Percentiles rank a stretch among this genome's conserved stretches.
Conservation (phyloP, 2,329 filamentous ascomycete species). For the Corynespora cassiicola region DNA sequence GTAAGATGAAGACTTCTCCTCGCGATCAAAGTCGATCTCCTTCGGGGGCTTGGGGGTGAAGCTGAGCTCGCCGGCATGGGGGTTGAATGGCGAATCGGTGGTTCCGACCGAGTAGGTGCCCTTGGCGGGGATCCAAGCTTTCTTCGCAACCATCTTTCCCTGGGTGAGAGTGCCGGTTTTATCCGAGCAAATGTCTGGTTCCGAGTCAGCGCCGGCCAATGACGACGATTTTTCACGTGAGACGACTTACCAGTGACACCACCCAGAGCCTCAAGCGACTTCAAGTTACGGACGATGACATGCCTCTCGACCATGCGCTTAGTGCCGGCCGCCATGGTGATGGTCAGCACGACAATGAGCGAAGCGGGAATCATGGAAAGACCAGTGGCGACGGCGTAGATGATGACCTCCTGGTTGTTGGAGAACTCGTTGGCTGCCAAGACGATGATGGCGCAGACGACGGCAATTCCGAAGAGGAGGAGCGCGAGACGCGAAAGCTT, state of each 20-base stretch:
- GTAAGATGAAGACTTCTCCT: slow-evolving; percentile 25
- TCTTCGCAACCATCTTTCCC: slow-evolving; percentile 43
- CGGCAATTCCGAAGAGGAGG: slow-evolving; percentile 38
- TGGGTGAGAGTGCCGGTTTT: slow-evolving; percentile 43
- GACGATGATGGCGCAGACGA: slow-evolving; percentile 44
- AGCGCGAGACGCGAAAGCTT: slow-evolving; percentile 43
- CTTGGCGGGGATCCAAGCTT: slow-evolving; percentile 41
- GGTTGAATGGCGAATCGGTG: slow-evolving; percentile 37
- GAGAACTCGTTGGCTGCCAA: slow-evolving; percentile 43
- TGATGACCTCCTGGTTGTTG: slow-evolving; percentile 44
- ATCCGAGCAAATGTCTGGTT: slow-evolving; percentile 42
- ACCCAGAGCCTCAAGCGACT: slow-evolving; percentile 44
- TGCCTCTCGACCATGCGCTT: slow-evolving; percentile 43
- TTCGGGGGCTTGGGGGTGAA: slow-evolving; percentile 33
- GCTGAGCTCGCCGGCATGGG: slow-evolving; percentile 34
- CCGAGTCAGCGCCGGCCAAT: too few species aligned
- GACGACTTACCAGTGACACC: too few species aligned
- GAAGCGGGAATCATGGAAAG: slow-evolving; percentile 46
- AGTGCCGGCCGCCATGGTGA: slow-evolving; percentile 46
- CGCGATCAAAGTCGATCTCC: slow-evolving; percentile 36
- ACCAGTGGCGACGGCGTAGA: slow-evolving; percentile 45
- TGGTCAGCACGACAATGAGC: slow-evolving; percentile 44
- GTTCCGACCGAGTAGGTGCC: slow-evolving; percentile 41
- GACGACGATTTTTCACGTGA: too few species aligned
- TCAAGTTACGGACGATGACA: slow-evolving; percentile 45